Evolutionary conservation across 2,329 filamentous ascomycete species (phyloP), one percentile per base, ranked within the genome.

Genomic region (Pestalotiopsis sp.): DNA sequence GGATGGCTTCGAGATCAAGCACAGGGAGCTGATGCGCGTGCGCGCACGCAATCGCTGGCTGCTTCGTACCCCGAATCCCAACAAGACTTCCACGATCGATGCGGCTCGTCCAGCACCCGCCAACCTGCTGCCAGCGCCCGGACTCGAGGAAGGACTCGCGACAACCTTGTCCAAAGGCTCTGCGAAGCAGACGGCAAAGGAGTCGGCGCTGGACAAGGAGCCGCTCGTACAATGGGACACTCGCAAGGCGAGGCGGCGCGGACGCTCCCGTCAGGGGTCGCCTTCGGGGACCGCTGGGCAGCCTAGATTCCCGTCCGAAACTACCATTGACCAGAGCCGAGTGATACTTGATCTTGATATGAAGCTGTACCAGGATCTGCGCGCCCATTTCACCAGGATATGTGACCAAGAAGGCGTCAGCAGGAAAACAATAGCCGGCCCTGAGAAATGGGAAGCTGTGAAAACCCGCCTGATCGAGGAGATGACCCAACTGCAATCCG

Each of bases 271-370:
- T 84, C 90, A 87, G 57, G 90, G 90, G 2, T 78, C 92, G 31
- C 89, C 91, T 14, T 86, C 91, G 49, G 91, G 93, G 75, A 88
- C 89, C 6, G 86, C 90, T 1, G 89, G 90, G 4, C 88, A 90
- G 23, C 90, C 91, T 14, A 89, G 93, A 25, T 96, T 94, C 71
- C 92, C 92, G 1, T 95, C 93, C 0, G 93, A 96, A 78, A 95
- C 92, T 13, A 95, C 93, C 0, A 87, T 96, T 69, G 91, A 93
- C 72, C 92, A 95, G 79, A 91, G 91, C 75, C 93, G 94, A 75
- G 85, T 85, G 13, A 91, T 90, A 69, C 83, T 97, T 36, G 83
- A 82, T 49, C 83, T 97, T 41, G 88, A 92, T 74, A 87, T 86
- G 63, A 79, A 84, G 1, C 81, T 87, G 57, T 96, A 96, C 77